Evolutionary conservation across 1,139 yeast genomes (phyloP).

Genomic region (Yamadazyma triangularis): DNA sequence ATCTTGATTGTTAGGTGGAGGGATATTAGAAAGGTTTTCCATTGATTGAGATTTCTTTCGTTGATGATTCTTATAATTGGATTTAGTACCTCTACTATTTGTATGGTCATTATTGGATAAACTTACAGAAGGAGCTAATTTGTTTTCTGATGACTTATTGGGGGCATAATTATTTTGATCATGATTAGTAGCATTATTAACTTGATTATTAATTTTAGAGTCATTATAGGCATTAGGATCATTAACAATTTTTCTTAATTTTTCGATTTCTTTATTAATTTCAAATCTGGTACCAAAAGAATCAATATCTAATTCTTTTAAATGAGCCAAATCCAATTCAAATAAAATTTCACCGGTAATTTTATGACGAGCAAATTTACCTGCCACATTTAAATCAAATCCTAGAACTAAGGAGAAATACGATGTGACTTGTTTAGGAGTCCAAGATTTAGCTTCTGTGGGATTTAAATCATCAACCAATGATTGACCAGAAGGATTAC

Average conservation of each 20-base stretch:
- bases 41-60: slow-evolving; percentile 33
- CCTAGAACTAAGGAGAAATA: slow-evolving; percentile 67
- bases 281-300: slow-evolving; percentile 96
- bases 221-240: background rate
- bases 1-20: background rate
- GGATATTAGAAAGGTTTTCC: slow-evolving; percentile 30
- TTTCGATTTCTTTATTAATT: slow-evolving; percentile 82
- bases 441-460: slow-evolving; percentile 60
- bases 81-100: too few relatives aligned
- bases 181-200: slow-evolving; percentile 3
- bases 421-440: slow-evolving; percentile 77
- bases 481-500: slow-evolving; percentile 13
- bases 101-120: slow-evolving; percentile 3
- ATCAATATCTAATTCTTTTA: slow-evolving; percentile 86
- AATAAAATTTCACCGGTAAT: slow-evolving; percentile 82
- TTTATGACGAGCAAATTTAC: slow-evolving; percentile 80
- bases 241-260: slow-evolving; percentile 36
- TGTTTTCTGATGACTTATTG: too few relatives aligned
- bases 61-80: slow-evolving; percentile 10
- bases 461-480: slow-evolving; percentile 45
- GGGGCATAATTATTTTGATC: background rate
- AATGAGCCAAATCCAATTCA: slow-evolving; percentile 78
- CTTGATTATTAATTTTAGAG: background rate
- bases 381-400: slow-evolving; percentile 68
- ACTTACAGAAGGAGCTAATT: slow-evolving; percentile 14